Evolutionary conservation across 345 rosid genomes (phyloP).

Genomic region (Cardiospermum halicacabum): DNA sequence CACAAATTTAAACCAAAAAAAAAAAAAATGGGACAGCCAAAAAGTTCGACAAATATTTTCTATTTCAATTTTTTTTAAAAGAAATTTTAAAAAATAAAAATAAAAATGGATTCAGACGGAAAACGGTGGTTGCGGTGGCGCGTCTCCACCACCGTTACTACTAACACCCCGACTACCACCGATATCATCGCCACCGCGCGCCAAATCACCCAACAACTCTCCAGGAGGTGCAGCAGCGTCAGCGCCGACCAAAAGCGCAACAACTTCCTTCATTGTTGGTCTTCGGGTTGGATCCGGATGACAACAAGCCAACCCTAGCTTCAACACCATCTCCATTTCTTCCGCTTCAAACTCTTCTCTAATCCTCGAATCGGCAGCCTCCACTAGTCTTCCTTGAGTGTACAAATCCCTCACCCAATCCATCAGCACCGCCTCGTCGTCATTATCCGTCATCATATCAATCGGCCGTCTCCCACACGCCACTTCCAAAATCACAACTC

Average conservation of each 20-base stretch:
- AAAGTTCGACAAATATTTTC: background rate
- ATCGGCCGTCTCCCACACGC: constrained; percentile 74
- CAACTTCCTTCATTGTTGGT: constrained; percentile 72
- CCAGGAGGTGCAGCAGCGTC: constrained; percentile 34
- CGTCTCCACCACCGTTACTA: background rate
- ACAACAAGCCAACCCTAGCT: constrained; percentile 83
- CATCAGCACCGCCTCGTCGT: constrained; percentile 57
- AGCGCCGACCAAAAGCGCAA: constrained; percentile 45
- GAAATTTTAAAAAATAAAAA: background rate
- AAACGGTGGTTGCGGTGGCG: background rate
- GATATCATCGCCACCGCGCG: constrained; percentile 14
- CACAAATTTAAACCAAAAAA: too few species aligned
- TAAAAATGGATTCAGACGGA: constrained; percentile 14
- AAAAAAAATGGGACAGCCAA: too few species aligned
- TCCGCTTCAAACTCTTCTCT: constrained; percentile 37
- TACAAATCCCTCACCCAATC: constrained; percentile 74
- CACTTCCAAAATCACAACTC: constrained; percentile 79
- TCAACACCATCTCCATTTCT: constrained; percentile 63
- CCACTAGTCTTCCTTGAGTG: constrained; percentile 38
- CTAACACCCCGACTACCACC: constrained; percentile 1
- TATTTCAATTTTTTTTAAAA: background rate
- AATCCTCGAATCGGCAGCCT: constrained; percentile 59
- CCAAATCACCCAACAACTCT: constrained; percentile 34
- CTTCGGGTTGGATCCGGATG: constrained; percentile 66
- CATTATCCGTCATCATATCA: constrained; percentile 40